A percentile compares a stretch with the other conserved stretches of the same genome.
phyloP scores from a whole-genome alignment of 345 rosid species.

The Salix caprea region DNA sequence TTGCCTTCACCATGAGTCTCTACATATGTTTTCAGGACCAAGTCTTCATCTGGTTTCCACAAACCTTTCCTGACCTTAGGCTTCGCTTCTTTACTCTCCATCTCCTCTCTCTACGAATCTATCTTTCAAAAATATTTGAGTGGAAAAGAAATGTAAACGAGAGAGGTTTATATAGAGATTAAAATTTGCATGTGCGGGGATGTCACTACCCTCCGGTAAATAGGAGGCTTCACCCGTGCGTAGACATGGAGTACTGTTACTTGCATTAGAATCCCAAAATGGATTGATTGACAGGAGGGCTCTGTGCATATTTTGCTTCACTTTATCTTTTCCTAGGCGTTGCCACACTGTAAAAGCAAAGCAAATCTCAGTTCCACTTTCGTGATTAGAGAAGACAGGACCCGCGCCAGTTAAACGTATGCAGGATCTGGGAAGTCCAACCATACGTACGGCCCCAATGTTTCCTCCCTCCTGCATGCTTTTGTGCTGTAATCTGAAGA shows the following conservation, averaged over 20 bases:
- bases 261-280: not conserved
- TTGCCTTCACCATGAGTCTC: constrained; percentile 84
- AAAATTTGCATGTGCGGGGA: not conserved
- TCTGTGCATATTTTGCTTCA: not conserved
- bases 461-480: not conserved
- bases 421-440: not conserved
- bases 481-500: too few relatives aligned
- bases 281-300: constrained; percentile 16
- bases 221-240: constrained; percentile 6
- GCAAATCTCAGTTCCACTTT: constrained; percentile 20
- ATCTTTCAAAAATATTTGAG: not conserved
- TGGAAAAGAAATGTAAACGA: not conserved
- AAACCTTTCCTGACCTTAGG: constrained; percentile 51
- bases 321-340: constrained; percentile 20
- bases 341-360: constrained; percentile 16
- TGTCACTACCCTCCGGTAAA: not conserved
- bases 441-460: not conserved
- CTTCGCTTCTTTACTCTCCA: constrained; percentile 41
- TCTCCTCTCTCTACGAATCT: constrained; percentile 1
- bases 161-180: constrained; percentile 4
- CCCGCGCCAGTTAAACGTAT: not conserved
- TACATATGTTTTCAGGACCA: constrained; percentile 53
- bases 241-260: not conserved
- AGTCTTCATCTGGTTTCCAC: constrained; percentile 91
- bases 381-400: not conserved